Percentiles rank a stretch among this genome's conserved stretches.
Evolutionary conservation across 345 rosid species (phyloP).

Genomic region (Gossypioides kirkii): DNA sequence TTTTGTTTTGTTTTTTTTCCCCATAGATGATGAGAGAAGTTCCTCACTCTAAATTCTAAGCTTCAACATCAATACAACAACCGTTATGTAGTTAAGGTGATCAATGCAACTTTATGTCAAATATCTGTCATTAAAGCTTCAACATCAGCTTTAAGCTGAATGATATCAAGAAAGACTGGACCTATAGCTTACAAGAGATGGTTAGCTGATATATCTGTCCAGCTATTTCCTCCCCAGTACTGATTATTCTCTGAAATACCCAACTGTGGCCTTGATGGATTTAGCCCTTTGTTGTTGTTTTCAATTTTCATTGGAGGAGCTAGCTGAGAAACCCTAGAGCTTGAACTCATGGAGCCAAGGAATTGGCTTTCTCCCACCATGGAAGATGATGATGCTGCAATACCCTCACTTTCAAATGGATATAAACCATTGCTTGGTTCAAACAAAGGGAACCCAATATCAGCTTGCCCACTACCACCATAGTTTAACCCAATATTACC

Average conservation of each 20-base stretch:
- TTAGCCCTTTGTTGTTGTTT: conserved; percentile 28
- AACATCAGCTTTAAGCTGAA: not conserved
- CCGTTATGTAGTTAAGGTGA: not conserved
- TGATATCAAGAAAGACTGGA: not conserved
- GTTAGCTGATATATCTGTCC: conserved; percentile 37
- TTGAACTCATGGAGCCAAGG: conserved; percentile 24
- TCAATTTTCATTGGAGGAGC: conserved; percentile 57
- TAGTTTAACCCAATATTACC: conserved; percentile 57
- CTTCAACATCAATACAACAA: not conserved
- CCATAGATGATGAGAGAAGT: conserved; percentile 1
- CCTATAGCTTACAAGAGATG: too few relatives aligned
- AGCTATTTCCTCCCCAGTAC: conserved; percentile 37
- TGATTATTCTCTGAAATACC: conserved; percentile 40
- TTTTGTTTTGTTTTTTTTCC: conserved; percentile 10
- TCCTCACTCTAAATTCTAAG: not conserved
- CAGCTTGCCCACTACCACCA: conserved; percentile 30
- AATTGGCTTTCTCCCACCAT: conserved; percentile 26
- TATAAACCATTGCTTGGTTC: conserved; percentile 37
- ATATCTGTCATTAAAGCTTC: conserved; percentile 12
- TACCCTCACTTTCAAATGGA: conserved; percentile 39
- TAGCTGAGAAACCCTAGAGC: conserved; percentile 53
- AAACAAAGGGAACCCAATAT: conserved; percentile 49
- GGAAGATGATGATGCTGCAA: conserved; percentile 37
- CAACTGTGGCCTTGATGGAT: conserved; percentile 32
- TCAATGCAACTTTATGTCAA: not conserved